These are phyloP conservation scores for Diplosphaera chodatii DNA, from an alignment of 139 green algal genomes.

Conservation along the genomic window DNA sequence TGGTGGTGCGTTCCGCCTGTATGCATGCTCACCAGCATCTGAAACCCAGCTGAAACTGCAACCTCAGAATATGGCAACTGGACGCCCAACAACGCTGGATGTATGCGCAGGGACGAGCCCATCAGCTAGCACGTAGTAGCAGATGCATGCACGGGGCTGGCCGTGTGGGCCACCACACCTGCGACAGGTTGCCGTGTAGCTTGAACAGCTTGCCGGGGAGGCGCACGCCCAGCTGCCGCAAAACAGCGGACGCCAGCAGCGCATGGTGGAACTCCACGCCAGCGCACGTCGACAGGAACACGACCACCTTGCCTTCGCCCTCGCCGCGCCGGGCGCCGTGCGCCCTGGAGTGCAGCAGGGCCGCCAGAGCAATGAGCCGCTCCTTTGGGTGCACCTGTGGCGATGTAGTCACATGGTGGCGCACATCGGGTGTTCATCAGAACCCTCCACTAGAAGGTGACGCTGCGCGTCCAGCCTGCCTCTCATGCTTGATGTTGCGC, in stretches of 20 bases:
- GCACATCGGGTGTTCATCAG: not conserved
- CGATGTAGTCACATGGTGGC: no score
- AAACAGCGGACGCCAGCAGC: conserved; percentile 31
- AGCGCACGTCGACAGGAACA: conserved; percentile 91
- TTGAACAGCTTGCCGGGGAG: conserved; percentile 54
- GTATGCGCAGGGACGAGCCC: no score
- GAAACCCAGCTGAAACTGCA: no score
- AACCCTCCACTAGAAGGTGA: no score
- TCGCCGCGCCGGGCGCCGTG: not conserved
- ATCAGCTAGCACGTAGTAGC: no score
- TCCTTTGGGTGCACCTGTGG: conserved; percentile 60
- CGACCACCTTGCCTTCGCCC: conserved; percentile 62
- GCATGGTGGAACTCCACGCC: conserved; percentile 77
- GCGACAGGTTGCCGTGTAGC: conserved; percentile 88
- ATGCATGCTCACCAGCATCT: no score
- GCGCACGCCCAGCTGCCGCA: not conserved
- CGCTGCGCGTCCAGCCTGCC: no score
- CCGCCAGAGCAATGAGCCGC: conserved; percentile 69
- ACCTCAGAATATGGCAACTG: no score
- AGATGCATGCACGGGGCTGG: no score
- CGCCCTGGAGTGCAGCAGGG: conserved; percentile 26
- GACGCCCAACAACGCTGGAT: no score
- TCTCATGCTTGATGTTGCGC: no score
- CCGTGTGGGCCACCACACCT: no score
- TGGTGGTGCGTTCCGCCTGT: conserved; percentile 61